Percentiles rank a stretch among this genome's conserved stretches.
Conservation (phyloP, 345 rosid genomes). For the Eucalyptus curtisii region DNA sequence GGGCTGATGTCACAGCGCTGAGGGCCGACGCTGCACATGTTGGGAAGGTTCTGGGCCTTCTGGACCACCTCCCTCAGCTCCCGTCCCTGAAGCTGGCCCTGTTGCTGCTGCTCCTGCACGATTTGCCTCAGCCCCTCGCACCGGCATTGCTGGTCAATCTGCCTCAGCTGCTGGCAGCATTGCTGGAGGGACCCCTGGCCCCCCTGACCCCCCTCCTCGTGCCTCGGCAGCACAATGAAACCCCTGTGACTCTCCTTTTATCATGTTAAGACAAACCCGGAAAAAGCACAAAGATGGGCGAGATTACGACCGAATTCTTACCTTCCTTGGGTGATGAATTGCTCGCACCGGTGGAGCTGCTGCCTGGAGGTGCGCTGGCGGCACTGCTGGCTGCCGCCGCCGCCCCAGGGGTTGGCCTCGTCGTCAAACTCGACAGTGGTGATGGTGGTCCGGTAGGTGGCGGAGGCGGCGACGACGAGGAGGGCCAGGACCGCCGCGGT, state of each 20-base stretch:
- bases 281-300: background rate
- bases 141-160: conserved; percentile 6
- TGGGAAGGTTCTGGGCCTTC: background rate
- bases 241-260: background rate
- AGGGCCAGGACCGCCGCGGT: background rate
- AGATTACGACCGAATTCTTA: background rate
- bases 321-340: conserved; percentile 1
- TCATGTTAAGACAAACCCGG: background rate
- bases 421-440: conserved; percentile 6
- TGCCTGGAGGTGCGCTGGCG: conserved; percentile 4
- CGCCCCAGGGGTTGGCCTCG: background rate
- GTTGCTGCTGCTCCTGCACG: background rate
- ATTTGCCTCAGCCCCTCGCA: conserved; percentile 10
- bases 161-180: conserved; percentile 17
- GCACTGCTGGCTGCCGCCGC: background rate
- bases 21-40: background rate
- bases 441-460: conserved; percentile 14
- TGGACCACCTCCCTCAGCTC: background rate
- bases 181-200: background rate
- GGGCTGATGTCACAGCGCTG: background rate
- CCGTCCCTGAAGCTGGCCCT: background rate
- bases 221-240: background rate
- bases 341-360: conserved; percentile 18
- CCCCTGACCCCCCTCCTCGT: background rate
- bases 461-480: conserved; percentile 1